Evolutionary conservation across 441 rosid species (phyloP), one percentile per base, ranked within the genome.

Genomic region (Flueggea neowawraea): DNA sequence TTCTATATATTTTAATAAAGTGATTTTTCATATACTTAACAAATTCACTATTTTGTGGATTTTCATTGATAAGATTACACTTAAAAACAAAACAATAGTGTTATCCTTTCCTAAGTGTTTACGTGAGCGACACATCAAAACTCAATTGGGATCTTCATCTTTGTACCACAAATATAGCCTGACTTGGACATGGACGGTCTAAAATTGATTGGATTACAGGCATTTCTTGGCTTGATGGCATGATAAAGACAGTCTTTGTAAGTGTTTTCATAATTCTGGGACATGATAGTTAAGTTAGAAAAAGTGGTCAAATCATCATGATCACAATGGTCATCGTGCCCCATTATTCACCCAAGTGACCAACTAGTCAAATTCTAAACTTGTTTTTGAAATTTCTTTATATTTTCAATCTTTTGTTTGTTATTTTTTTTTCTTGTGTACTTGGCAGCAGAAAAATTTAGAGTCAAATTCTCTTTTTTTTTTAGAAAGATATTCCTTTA

Each of bases 191-290:
- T 57, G 70, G 48, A 52, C 66, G 71, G 72, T 69, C 64, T 58
- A 66, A 47, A 72, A 16, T 54, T 64, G 68, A 70, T 55, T 74
- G 68, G 70, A 52, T 44, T 43, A 54, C 12, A 43, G 62, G 69
- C 67, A 41, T 15, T 52, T 32, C 48, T 47, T 54, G 33, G 73
- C 31, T 54, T 45, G 45, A 51, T n/a, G 17, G 59, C 60, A 36
- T 58, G 75, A 73, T 45, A 63, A 43, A 52, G 69, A 73, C 63
- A 22, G 28, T 16, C 4, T 8, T n/a, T 22, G 7, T 22, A 61
- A n/a, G 12, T 44, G 16, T 3, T 6, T 10, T 48, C 12, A 52
- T 48, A 62, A 39, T 43, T 31, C 28, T 52, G 12, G 63, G 51
- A 52, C 47, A 48, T 44, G 67, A 66, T 60, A 14, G 71, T 68